These are phyloP conservation scores for Daldinia sp. DNA, from an alignment of 2,329 filamentous ascomycete species.

Conservation along the genomic window DNA sequence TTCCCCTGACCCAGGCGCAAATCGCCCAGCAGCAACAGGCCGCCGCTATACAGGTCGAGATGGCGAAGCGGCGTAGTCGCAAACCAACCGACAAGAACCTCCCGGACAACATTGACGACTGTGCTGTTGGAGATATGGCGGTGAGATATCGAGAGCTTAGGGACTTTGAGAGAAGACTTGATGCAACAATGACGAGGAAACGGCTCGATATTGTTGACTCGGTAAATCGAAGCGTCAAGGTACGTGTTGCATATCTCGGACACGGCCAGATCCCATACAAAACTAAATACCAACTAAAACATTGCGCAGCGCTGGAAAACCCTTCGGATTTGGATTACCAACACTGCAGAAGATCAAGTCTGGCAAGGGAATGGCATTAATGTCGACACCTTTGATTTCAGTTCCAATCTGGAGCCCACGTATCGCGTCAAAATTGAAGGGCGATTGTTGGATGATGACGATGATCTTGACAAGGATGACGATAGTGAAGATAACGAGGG, in stretches of 20 bases:
- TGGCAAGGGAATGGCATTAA: conserved; percentile 83
- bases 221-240: conserved; percentile 79
- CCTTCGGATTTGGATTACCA: conserved; percentile 92
- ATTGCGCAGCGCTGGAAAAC: conserved; percentile 76
- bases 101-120: conserved; percentile 87
- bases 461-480: conserved; percentile 61
- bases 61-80: conserved; percentile 82
- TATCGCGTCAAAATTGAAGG: conserved; percentile 95
- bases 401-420: conserved; percentile 78
- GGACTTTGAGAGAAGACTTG: conserved; percentile 87
- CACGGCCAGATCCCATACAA: conserved; percentile 29
- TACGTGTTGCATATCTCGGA: conserved; percentile 49
- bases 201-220: conserved; percentile 89
- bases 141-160: conserved; percentile 85
- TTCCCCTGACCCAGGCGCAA: conserved; percentile 67
- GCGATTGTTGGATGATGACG: conserved; percentile 78
- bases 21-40: conserved; percentile 64
- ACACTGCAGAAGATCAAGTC: conserved; percentile 92
- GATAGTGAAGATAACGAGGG: conserved; percentile 61
- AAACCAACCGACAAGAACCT: conserved; percentile 97
- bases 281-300: conserved; percentile 23
- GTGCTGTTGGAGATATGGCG: conserved; percentile 84
- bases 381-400: conserved; percentile 84
- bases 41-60: conserved; percentile 67
- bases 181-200: conserved; percentile 95